Conservation (phyloP, 495 filamentous ascomycete species). For the Collariella sp. region DNA sequence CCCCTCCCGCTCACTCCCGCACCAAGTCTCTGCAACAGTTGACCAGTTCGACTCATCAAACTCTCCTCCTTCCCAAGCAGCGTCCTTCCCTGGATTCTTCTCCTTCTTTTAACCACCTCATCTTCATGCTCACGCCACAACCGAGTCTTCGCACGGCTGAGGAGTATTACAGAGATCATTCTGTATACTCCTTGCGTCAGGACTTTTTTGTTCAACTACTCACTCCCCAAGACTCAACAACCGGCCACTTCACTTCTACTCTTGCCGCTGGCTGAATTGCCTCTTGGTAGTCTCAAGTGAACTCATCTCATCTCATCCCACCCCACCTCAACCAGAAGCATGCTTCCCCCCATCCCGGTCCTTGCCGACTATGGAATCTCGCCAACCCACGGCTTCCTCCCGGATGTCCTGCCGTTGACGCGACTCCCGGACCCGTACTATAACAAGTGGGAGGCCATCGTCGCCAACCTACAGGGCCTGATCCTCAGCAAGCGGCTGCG, state of each 20-base stretch:
- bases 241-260: background rate
- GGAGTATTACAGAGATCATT: slow-evolving; percentile 48
- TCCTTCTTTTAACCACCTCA: background rate
- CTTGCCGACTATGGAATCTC: slow-evolving; percentile 84
- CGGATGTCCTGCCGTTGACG: slow-evolving; percentile 68
- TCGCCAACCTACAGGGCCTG: slow-evolving; percentile 75
- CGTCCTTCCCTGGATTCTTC: background rate
- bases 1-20: slow-evolving; percentile 1
- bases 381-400: slow-evolving; percentile 78
- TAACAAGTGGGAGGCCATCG: slow-evolving; percentile 80
- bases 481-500: slow-evolving; percentile 75
- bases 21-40: background rate
- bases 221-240: slow-evolving; percentile 5
- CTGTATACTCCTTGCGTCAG: slow-evolving; percentile 59
- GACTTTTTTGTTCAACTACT: slow-evolving; percentile 24
- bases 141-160: slow-evolving; percentile 46
- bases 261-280: background rate
- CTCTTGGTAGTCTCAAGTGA: slow-evolving; percentile 10
- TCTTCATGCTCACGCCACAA: slow-evolving; percentile 28
- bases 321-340: slow-evolving; percentile 34
- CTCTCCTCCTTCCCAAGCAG: background rate
- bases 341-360: slow-evolving; percentile 77
- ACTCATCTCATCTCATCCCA: background rate
- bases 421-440: slow-evolving; percentile 82
- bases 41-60: slow-evolving; percentile 5